Evolutionary conservation across 2,329 filamentous ascomycete species (phyloP).

Genomic region (Colletotrichum sp.): DNA sequence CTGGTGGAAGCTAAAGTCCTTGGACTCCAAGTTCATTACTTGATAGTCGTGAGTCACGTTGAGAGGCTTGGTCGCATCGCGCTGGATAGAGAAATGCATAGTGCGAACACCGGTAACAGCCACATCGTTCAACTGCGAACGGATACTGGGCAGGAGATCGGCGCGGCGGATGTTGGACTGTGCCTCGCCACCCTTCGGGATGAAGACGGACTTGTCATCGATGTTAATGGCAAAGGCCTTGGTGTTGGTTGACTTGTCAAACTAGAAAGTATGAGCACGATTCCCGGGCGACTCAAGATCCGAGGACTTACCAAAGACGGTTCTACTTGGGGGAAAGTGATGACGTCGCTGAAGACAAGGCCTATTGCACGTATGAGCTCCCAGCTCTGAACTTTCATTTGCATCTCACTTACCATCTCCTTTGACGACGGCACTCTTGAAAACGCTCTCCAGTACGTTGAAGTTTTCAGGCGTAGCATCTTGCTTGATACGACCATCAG

Average conservation of each 20-base stretch:
- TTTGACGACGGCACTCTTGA: conserved; percentile 30
- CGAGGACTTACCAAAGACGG: conserved; percentile 5
- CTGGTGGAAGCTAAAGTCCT: conserved; percentile 20
- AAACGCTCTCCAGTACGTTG: conserved; percentile 24
- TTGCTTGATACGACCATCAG: conserved; percentile 24
- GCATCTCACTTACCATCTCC: conserved; percentile 21
- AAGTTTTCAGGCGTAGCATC: conserved; percentile 22
- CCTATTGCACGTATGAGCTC: neutral
- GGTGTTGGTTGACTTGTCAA: conserved; percentile 22
- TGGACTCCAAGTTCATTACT: conserved; percentile 26
- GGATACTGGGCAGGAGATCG: conserved; percentile 45
- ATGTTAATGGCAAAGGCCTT: conserved; percentile 25
- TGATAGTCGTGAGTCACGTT: conserved; percentile 52
- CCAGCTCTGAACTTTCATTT: neutral
- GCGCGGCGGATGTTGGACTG: conserved; percentile 51
- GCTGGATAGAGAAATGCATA: conserved; percentile 50
- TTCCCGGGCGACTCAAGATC: neutral
- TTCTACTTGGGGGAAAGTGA: conserved; percentile 18
- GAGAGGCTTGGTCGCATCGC: conserved; percentile 41
- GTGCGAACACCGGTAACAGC: conserved; percentile 48
- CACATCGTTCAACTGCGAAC: conserved; percentile 38
- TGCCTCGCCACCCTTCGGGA: conserved; percentile 32
- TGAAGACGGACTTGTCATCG: conserved; percentile 48
- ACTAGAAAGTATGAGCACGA: neutral
- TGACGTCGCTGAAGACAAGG: conserved; percentile 19